phyloP scores from a whole-genome alignment of 805 yeast species.

The Ogataea haglerorum region DNA sequence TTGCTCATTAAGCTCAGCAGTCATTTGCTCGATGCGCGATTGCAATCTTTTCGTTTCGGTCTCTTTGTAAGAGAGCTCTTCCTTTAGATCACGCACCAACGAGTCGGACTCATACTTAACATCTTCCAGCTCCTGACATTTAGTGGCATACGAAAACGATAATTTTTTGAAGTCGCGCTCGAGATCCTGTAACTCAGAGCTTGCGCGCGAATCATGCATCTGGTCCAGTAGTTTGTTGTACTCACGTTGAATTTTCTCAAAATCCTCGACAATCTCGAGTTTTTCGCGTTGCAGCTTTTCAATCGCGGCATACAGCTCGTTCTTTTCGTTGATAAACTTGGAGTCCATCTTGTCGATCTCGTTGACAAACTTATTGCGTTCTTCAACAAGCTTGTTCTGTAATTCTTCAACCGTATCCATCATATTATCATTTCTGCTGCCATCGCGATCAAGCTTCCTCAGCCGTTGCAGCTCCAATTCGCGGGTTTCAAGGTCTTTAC shows the following conservation, averaged over 20 bases:
- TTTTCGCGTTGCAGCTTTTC: conserved; percentile 37
- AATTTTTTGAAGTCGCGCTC: conserved; percentile 39
- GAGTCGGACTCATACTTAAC: conserved; percentile 17
- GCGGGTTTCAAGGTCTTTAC: conserved; percentile 1
- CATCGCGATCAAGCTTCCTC: conserved; percentile 22
- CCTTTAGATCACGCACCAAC: conserved; percentile 8
- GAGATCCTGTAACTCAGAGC: conserved; percentile 24
- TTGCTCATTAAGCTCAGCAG: conserved; percentile 32
- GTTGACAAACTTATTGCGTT: conserved; percentile 17
- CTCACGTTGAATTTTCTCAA: conserved; percentile 31
- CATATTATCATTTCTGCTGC: conserved; percentile 18
- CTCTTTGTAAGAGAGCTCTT: conserved; percentile 35
- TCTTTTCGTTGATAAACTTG: conserved; percentile 29
- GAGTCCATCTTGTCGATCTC: conserved; percentile 14
- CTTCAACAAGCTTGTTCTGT: conserved; percentile 12
- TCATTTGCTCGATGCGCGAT: conserved; percentile 9
- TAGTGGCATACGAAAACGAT: conserved; percentile 32
- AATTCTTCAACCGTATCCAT: conserved; percentile 9
- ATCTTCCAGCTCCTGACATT: conserved; percentile 22
- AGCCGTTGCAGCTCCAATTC: conserved; percentile 2
- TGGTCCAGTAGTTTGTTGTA: conserved; percentile 11
- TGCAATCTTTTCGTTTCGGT: conserved; percentile 34
- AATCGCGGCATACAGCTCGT: conserved; percentile 32
- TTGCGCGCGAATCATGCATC: conserved; percentile 11
- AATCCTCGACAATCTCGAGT: conserved; percentile 34